Evolutionary conservation across 768 basidiomycete genomes (phyloP), one percentile per base, ranked within the genome.

Genomic region (Floccularia luteovirens): DNA sequence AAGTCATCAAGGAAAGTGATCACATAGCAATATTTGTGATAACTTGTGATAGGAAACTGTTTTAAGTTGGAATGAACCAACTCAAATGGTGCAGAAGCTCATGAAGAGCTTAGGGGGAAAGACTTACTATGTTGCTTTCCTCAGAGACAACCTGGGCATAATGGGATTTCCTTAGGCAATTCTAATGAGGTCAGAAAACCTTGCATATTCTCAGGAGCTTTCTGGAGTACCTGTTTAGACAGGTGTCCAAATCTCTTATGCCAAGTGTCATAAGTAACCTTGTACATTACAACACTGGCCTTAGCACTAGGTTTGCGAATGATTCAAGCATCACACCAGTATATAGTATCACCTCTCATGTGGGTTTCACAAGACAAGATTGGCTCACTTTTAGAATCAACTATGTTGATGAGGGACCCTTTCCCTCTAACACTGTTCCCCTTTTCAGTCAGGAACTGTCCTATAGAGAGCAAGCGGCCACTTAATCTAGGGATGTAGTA

Each of bases 191-290:
- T 8, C 8, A 8, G 16, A 16, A 23, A 24, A n/a, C n/a, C n/a
- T n/a, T n/a, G n/a, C n/a, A n/a, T n/a, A 16, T 23, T 19, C 7
- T 37, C 21, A 6, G 5, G 5, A 21, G 20, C 6, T 16, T 24
- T 21, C 16, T 37, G 5, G 10, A 37, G 16, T 11, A 37, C 36
- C 22, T 37, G n/a, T n/a, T n/a, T n/a, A n/a, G n/a, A n/a, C 10
- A 22, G 36, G 16, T 37, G 36, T 37, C 36, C 36, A 37, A 37
- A 22, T 21, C 22, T 16, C 16, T 37, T 16, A 23, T 37, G 36
- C 36, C 36, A 37, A 6, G 24, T 5, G 24, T 37, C 36, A 23
- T 37, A 37, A 19, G 19, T 23, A 23, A 5, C 36, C 8, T 24
- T 24, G 7, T 37, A 11, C 21, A 37, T 22, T 20, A n/a, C n/a